Conservation (phyloP, 345 rosid species). For the Gossypium sturtianum region DNA sequence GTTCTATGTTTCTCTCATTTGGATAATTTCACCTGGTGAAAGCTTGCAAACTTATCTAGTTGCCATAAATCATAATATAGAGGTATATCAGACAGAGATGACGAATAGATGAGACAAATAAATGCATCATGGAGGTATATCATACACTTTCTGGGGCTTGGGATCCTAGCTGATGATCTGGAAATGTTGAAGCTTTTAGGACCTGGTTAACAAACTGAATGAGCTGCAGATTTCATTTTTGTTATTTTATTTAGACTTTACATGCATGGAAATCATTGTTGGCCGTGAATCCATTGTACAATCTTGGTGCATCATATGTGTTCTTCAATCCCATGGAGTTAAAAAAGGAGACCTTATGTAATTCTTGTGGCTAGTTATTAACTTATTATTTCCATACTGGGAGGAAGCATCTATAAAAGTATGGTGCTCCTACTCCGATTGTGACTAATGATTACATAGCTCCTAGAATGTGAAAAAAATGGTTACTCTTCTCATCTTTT, state of each 20-base stretch:
- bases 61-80: neutral
- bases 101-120: neutral
- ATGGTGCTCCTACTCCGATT: neutral
- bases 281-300: neutral
- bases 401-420: neutral
- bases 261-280: neutral
- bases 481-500: neutral
- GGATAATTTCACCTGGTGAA: neutral
- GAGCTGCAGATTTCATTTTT: neutral
- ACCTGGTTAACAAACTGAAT: neutral
- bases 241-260: neutral
- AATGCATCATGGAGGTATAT: too few relatives aligned
- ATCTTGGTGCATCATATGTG: neutral
- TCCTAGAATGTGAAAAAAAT: neutral
- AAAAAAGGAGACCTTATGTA: neutral
- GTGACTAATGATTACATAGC: neutral
- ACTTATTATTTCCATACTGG: neutral
- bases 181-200: neutral
- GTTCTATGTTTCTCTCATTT: neutral
- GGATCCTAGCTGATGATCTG: neutral
- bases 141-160: neutral
- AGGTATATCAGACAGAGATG: neutral
- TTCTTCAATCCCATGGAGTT: neutral
- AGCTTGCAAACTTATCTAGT: neutral
- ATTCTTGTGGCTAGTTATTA: neutral